Conservation (phyloP, 345 rosid genomes). For the Orychophragmus violaceus region DNA sequence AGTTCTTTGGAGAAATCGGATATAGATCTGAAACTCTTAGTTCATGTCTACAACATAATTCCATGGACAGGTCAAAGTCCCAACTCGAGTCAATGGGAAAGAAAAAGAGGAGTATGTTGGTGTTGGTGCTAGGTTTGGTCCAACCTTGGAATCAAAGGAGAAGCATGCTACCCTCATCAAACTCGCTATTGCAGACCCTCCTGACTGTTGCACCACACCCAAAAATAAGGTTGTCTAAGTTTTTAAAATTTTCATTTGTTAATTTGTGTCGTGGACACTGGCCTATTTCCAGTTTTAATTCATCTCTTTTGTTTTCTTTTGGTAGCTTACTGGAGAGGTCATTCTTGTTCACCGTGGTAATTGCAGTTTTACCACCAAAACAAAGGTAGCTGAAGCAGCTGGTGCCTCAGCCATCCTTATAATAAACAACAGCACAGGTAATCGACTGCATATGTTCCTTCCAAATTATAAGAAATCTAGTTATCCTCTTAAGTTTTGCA, state of each 20-base stretch:
- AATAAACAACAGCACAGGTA: conserved; percentile 66
- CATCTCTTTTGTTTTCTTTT: conserved; percentile 9
- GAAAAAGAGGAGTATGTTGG: conserved; percentile 74
- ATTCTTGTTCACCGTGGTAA: conserved; percentile 75
- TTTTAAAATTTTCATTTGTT: not conserved
- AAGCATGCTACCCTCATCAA: conserved; percentile 56
- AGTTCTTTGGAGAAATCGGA: too few relatives aligned
- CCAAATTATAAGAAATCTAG: not conserved
- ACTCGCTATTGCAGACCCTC: conserved; percentile 72
- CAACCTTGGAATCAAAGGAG: conserved; percentile 75
- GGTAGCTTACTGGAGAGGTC: conserved; percentile 60
- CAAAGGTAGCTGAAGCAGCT: conserved; percentile 62
- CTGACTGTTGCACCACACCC: conserved; percentile 63
- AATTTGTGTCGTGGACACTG: not conserved
- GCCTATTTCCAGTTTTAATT: conserved; percentile 10
- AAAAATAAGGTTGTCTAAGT: conserved; percentile 44
- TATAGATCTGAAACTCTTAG: conserved; percentile 2
- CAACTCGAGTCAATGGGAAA: conserved; percentile 55
- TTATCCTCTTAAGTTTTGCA: conserved; percentile 5
- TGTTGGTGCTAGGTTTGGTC: conserved; percentile 90
- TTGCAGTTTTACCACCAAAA: conserved; percentile 78
- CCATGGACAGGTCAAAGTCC: conserved; percentile 68
- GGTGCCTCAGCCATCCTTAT: conserved; percentile 80
- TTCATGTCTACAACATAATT: not conserved
- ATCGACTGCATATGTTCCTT: not conserved